Evolutionary conservation across 2,329 filamentous ascomycete species (phyloP).

Genomic region (Fusarium nygamai): DNA sequence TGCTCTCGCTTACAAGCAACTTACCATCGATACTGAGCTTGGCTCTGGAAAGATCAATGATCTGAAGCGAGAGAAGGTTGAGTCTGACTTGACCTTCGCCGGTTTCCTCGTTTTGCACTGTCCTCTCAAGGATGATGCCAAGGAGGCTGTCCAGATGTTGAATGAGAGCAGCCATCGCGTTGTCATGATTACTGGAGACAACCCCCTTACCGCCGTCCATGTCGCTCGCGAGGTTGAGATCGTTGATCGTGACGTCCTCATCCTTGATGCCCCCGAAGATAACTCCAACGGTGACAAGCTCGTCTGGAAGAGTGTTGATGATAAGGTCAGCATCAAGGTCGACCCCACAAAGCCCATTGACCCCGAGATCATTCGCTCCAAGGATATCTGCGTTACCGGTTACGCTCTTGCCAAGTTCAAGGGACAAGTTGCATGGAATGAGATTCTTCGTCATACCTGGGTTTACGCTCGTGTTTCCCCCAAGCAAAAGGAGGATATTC

Average conservation of each 20-base stretch:
- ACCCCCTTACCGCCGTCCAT: constrained; percentile 94
- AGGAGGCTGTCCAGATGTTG: constrained; percentile 93
- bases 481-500: constrained; percentile 98
- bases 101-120: constrained; percentile 96
- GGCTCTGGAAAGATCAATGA: constrained; percentile 89
- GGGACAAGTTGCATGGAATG: constrained; percentile 77
- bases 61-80: constrained; percentile 91
- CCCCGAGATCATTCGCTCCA: constrained; percentile 79
- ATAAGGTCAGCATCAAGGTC: constrained; percentile 85
- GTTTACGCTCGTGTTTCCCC: constrained; percentile 98
- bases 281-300: constrained; percentile 82
- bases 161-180: constrained; percentile 99
- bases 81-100: constrained; percentile 85
- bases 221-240: constrained; percentile 97
- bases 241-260: constrained; percentile 93
- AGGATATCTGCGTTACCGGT: constrained; percentile 95
- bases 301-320: constrained; percentile 95
- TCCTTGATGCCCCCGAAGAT: constrained; percentile 93
- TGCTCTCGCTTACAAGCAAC: constrained; percentile 91
- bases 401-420: constrained; percentile 93
- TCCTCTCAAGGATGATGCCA: constrained; percentile 94
- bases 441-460: constrained; percentile 90
- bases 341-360: constrained; percentile 86
- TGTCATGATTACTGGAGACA: constrained; percentile 99
- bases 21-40: constrained; percentile 83